Base-by-base conservation (phyloP, 2,329 filamentous ascomycete species). In the Cladosporium sp. region DNA sequence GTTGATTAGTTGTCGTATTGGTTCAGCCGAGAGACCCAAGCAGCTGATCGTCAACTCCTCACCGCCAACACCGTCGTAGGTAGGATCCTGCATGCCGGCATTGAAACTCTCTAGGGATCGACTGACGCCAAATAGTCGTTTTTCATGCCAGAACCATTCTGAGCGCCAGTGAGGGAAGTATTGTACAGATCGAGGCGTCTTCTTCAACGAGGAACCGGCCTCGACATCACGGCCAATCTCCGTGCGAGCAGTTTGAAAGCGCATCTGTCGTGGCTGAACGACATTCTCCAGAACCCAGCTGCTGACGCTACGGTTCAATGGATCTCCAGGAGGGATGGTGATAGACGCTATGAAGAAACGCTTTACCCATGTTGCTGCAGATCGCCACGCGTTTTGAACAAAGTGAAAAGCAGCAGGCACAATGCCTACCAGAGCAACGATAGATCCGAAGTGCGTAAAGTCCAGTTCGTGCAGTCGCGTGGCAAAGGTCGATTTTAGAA, bases 1-100 rank as follows among this genome's bases (percentile, higher is more conserved):
- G 6, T 72, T 67, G 4, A 80, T 69, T 9, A 80, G 62, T 5
- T 71, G 64, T 60, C 77, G 77, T 66, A 80, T 74, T 0, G 78
- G 78, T 47, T 73, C 62, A 0, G 76, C 73, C 6, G 72, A 76
- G 20, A 76, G 68, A 12, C 77, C 77, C 55, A 76, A 60, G 52
- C 77, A 78, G n/a, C 68, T 74, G 15, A 80, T 68, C 3, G 73
- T 58, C 28, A 66, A 42, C 49, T 65, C 61, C 22, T 65, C 64
- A 7, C 64, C 64, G 4, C 64, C 64, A 36, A 66, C 57, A 4
- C 62, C 64, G 53, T 66, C 64, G 47, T 65, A 66, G 2, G 50
- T 62, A 17, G 62, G 56, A 52, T 66, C 64, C 17, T 47, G 59
- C 53, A 62, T 61, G 13, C 56, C 57, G 20, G 60, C 47, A 3